phyloP scores from a whole-genome alignment of 495 filamentous ascomycete species.

The Penicillium psychrofluorescens region DNA sequence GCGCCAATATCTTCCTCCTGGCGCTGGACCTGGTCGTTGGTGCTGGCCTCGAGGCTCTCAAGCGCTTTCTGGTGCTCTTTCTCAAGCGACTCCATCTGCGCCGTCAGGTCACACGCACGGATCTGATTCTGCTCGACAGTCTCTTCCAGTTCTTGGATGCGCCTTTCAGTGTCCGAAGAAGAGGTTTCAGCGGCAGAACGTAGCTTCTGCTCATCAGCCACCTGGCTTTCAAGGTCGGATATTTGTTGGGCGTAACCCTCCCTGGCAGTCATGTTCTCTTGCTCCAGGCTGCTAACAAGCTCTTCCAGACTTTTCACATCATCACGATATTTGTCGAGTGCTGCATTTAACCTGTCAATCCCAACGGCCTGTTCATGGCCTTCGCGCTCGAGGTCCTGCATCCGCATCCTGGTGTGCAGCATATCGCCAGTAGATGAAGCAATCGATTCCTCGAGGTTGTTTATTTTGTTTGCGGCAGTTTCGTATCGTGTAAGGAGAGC shows the following conservation, averaged over 20 bases:
- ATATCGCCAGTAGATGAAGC: conserved; percentile 49
- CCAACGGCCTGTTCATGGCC: conserved; percentile 50
- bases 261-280: conserved; percentile 35
- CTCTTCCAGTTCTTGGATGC: conserved; percentile 35
- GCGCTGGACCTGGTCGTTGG: conserved; percentile 21
- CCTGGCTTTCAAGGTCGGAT: conserved; percentile 29
- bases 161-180: conserved; percentile 22
- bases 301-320: conserved; percentile 58
- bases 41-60: conserved; percentile 19
- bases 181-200: conserved; percentile 29
- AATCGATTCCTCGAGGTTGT: conserved; percentile 46
- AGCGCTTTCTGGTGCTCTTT: conserved; percentile 19
- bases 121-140: conserved; percentile 26
- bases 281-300: conserved; percentile 53
- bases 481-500: conserved; percentile 30
- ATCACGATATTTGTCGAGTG: conserved; percentile 54
- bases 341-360: conserved; percentile 52
- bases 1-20: conserved; percentile 36
- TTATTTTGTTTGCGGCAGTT: conserved; percentile 33
- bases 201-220: conserved; percentile 27
- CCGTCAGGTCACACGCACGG: conserved; percentile 28
- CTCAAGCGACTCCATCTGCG: conserved; percentile 24
- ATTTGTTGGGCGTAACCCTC: conserved; percentile 27
- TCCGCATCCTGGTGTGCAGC: conserved; percentile 31
- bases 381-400: conserved; percentile 43